Base-by-base conservation (phyloP, 306 rosid genomes). In the Cicer judaicum region DNA sequence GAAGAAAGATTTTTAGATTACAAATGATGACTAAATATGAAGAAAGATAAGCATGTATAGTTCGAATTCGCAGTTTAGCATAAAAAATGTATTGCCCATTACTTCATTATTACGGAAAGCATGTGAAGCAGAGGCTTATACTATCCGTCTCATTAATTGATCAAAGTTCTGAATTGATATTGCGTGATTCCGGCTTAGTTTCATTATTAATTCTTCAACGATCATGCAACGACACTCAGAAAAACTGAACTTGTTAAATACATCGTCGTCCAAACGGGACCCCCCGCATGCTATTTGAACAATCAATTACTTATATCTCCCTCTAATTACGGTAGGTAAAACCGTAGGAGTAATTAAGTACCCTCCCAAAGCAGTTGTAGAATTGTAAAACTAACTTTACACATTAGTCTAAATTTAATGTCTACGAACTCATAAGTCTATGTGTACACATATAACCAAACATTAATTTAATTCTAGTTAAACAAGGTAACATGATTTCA, bases 331-430 rank as follows among this genome's bases (percentile, higher is more conserved):
- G 73, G 73, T 83, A 14, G 86, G 83, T 78, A 63, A 68, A 69
- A 56, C 80, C 80, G 36, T 29, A 29, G 5, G 5, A 29, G 36
- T 69, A 74, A 69, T 69, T 83, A 83, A 78, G 80, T 15, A 14
- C 74, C 77, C 77, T 38, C 57, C 46, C 1, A 68, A 49, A 73
- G 82, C 82, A 60, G 39, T 64, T 70, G 75, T 9, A 48, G 29
- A 74, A 24, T 21, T 68, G 47, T 53, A 64, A 16, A 18, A 4
- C 9, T 16, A 42, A 44, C 47, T 65, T 56, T 5, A 46, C 5
- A 14, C 19, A 38, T 13, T 70, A 76, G 39, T 68, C 8, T 21
- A 24, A 24, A 47, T 52, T 40, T 8, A 42, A 29, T 76, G 38
- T 67, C 65, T 66, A 43, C 16, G 41, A 6, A 5, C 10, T 43